Evolutionary conservation across 139 green algal genomes (phyloP), one percentile per base, ranked within the genome.

Genomic region (Tetradesmus obliquus): DNA sequence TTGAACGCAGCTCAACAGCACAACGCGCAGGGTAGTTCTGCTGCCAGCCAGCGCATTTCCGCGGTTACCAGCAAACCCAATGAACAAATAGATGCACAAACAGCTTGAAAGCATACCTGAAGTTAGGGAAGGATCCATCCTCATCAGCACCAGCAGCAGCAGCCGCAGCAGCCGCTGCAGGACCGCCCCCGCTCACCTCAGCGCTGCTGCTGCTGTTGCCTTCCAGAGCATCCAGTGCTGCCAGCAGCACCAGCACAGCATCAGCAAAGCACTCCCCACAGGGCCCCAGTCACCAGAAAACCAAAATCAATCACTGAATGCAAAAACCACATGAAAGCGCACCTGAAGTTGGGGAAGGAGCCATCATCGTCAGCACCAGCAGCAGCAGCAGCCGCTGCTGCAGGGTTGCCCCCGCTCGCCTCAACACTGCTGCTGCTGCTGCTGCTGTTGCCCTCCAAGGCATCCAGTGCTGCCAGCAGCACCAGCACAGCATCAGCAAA

Each of bases 401-500:
- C 86, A 72, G 86, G 12, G 32, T 71, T 1, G 15, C 62, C 19
- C 87, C 55, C 45, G 15, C 53, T 54, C 20, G 7, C 84, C 10
- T 57, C 55, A n/a, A 5, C 57, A 55, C 3, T 72, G 58, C 87
- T 58, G 86, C 69, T 88, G 24, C 82, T 85, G 62, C 62, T 81
- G 57, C 72, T 91, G 58, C 51, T 86, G 24, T 80, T 79, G 54
- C 19, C n/a, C n/a, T 88, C 89, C 20, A 96, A 32, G 1, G 72
- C 32, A 19, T 95, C 93, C 51, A 96, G 69, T 8, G 92, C 90
- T 3, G 87, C 62, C 22, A 91, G 84, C 91, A 95, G 58, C 69
- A 96, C 93, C 5, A 93, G 53, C n/a, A 96, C 60, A 19, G 91
- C 92, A 60, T 96, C 95, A 3, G 86, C 51, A 76, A 93, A 94